Base-by-base conservation (phyloP, 139 green algal species). In the Volvox reticuliferus region DNA sequence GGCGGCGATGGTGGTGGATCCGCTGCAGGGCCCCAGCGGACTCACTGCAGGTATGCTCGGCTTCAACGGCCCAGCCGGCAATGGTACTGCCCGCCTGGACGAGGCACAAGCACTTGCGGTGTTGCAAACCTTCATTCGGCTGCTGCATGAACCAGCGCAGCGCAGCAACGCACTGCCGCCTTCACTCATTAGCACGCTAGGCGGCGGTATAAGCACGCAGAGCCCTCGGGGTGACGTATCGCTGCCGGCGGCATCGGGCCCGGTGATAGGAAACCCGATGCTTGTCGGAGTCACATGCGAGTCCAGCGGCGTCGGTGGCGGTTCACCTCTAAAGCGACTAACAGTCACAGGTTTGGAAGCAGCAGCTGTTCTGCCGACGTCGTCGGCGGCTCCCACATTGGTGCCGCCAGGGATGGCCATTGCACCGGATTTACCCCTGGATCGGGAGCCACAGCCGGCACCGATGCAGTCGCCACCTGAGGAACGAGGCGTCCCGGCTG, bases 71-170 rank as follows among this genome's bases (percentile, higher is more conserved):
- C 30, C 26, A 14, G 30, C 9, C 21, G 71, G 24, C 71, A 79
- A 35, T 30, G 75, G 81, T 33, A 30, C 30, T 22, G 9, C 18
- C 1, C 65, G 37, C 35, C 26, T 89, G 36, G 22, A 36, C 13
- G 86, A 84, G 21, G 20, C 22, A 22, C 55, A 83, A n/a, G 86
- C 86, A 32, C 73, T 90, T 30, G 50, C n/a, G 50, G 86, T 90
- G 86, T 19, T 90, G 26, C 86, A 63, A 44, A 77, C 73, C 14
- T 83, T 90, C 32, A 37, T 90, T 0, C 50, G 73, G 73, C 86
- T 90, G 73, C 50, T 90, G 73, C 86, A 90, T 32, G 55, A 90
- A 22, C 73, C 86, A 21, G 5, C 63, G 36, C 50, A 24, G 19
- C 71, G 67, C 17, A 28, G 36, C 67, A 30, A 37, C 12, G 82